These are phyloP conservation scores for Gracilariopsis chorda DNA, from an alignment of 23 red algal species.

Conservation along the genomic window DNA sequence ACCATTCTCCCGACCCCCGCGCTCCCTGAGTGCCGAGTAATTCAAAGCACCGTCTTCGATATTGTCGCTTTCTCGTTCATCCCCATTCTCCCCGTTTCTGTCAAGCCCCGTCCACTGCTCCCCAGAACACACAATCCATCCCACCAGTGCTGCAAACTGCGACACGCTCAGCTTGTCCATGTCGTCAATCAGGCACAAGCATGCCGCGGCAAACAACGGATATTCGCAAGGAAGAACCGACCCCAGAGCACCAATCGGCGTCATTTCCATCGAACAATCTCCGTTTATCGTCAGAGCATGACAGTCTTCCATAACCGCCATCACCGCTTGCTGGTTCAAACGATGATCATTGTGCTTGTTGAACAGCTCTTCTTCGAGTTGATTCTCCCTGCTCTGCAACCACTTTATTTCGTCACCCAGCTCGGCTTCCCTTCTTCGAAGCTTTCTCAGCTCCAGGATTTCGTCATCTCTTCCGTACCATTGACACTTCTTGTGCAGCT, in stretches of 20 bases:
- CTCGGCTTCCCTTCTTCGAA: conserved; percentile 22
- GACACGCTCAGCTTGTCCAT: not conserved
- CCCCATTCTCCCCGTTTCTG: not conserved
- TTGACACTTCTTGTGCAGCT: not conserved
- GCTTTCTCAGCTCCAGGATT: not conserved
- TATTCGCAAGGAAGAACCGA: conserved; percentile 34
- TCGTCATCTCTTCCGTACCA: conserved; percentile 49
- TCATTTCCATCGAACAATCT: conserved; percentile 37
- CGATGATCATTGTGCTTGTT: conserved; percentile 4
- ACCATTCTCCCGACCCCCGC: not conserved
- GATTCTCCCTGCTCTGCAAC: not conserved
- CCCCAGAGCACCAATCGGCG: conserved; percentile 42
- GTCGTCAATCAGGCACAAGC: conserved; percentile 34
- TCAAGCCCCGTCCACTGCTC: not conserved
- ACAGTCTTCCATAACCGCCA: conserved; percentile 68
- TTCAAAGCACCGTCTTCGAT: too few relatives aligned
- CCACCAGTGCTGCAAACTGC: conserved; percentile 47
- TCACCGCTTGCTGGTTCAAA: not conserved
- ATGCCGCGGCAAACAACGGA: conserved; percentile 53
- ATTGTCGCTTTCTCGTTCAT: not conserved
- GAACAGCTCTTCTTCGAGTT: conserved; percentile 14
- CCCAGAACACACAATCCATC: conserved; percentile 19
- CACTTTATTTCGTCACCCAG: conserved; percentile 24
- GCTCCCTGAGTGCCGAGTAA: too few relatives aligned
- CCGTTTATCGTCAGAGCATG: conserved; percentile 19